Base-by-base conservation (phyloP, 768 basidiomycete species). In the Tylopilus felleus region DNA sequence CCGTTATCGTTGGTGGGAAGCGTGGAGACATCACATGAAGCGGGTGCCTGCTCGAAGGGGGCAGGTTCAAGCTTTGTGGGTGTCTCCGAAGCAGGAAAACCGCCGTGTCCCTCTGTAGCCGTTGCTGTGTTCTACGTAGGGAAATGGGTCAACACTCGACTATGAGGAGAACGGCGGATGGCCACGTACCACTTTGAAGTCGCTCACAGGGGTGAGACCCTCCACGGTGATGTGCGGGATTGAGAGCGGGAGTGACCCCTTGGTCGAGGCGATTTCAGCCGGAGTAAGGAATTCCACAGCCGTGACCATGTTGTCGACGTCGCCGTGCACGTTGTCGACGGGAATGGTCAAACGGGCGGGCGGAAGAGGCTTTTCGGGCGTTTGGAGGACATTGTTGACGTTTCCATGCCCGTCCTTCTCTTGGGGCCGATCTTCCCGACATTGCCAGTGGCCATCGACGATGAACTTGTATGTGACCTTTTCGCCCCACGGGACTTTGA, bases 381-480 rank as follows among this genome's bases (percentile, higher is more conserved):
- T 71, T 31, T 64, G 72, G 59, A 80, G 78, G 49, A 88, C 71
- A 66, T 91, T 89, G 69, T 93, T 93, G 19, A 84, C 65, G 68
- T 85, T 86, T 16, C 88, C 89, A 21, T 72, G 70, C 9, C 68
- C 65, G 61, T 91, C 88, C 1, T 71, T 64, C 68, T 88, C 86
- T 49, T 80, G 82, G 7, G 84, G 82, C 52, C 76, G 75, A 55
- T 77, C 75, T 33, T 78, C 75, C 44, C 76, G 75, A 44, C 77
- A 75, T 45, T 73, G 61, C 89, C 88, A 92, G 55, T 69, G 62
- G 33, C 83, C 85, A 65, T 93, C 90, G 49, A 92, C 88, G 65
- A 91, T 74, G 65, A 83, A 93, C 71, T 93, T 93, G 81, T 87
- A 93, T 8, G 73, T 63, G 52, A 88, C 72, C 62, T 82, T 85